Evolutionary conservation across 345 rosid genomes (phyloP).

Genomic region (Rhizophora apiculata): DNA sequence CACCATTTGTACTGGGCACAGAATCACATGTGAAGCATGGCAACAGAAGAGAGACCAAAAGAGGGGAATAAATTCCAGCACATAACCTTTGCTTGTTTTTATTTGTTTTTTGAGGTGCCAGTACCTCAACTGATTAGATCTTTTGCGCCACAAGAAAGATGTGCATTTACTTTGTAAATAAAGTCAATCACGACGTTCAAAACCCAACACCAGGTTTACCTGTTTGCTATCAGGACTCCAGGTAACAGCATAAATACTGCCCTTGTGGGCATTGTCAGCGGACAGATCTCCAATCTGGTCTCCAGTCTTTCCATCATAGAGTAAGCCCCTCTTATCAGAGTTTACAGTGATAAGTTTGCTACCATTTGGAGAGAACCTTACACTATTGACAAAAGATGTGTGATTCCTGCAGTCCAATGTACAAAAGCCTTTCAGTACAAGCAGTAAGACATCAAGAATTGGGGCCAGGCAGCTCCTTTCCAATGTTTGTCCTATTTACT

Average conservation of each 20-base stretch:
- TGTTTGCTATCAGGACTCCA: constrained; percentile 95
- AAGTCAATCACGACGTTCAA: not conserved
- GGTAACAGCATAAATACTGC: constrained; percentile 85
- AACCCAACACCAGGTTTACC: constrained; percentile 36
- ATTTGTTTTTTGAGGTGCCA: too few relatives aligned
- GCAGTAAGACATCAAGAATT: not conserved
- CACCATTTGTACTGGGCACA: too few relatives aligned
- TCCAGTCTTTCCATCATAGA: constrained; percentile 81
- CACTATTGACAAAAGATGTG: constrained; percentile 88
- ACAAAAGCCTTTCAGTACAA: constrained; percentile 23
- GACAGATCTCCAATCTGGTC: constrained; percentile 73
- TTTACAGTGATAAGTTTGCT: constrained; percentile 82
- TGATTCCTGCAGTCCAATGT: constrained; percentile 59
- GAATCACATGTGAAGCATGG: too few relatives aligned
- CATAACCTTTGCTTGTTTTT: too few relatives aligned
- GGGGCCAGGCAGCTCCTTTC: not conserved
- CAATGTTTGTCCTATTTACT: not conserved
- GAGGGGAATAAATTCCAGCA: too few relatives aligned
- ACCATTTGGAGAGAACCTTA: constrained; percentile 94
- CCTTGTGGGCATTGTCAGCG: constrained; percentile 79
- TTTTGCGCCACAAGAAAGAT: not conserved
- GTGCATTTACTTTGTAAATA: too few relatives aligned
- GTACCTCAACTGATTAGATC: too few relatives aligned
- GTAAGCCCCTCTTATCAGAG: constrained; percentile 84
- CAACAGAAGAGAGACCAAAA: too few relatives aligned